Base-by-base conservation (phyloP, 495 filamentous ascomycete species). In the Talaromyces proteolyticus region DNA sequence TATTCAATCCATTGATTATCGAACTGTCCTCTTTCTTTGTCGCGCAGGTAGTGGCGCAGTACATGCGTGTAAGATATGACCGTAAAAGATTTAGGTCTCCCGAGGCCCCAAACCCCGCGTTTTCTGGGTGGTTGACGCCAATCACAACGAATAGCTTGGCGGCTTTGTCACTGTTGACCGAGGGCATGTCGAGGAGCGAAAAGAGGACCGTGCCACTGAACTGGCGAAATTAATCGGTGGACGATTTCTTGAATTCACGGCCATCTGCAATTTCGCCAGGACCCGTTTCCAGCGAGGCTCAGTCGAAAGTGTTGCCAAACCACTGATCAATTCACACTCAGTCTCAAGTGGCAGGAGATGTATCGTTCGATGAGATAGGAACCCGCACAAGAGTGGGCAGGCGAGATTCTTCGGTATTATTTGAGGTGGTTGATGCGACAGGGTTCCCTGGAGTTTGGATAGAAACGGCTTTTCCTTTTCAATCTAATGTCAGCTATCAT, bases 331-430 rank as follows among this genome's bases (percentile, higher is more conserved):
- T n/a, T n/a, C n/a, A n/a, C n/a, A n/a, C n/a, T 34, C 29, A 34
- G 14, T 4, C 29, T 14, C 1, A 34, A 10, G 29, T 21, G 26
- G 21, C 47, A 8, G 36, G 19, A 18, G 38, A 21, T 21, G 47
- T 25, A 16, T 49, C 47, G 26, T 39, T 40, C 17, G 47, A 20
- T 10, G 47, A 21, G 38, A 36, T 49, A n/a, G 47, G 47, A 22
- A 49, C 40, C 18, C 47, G 19, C 21, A 49, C 47, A 17, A 49
- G 47, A 6, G 47, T 49, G n/a, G 47, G 19, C 19, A 20, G 36
- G 17, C 47, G 47, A 11, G n/a, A 22, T 21, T 49, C 47, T 14
- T 2, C 38, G n/a, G 6, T 41, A 6, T 10, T 20, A 16, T 16
- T 34, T n/a, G 29, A 23, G 14, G 47, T 21, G 10, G n/a, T n/a